Base-by-base conservation (phyloP, 164 flowering plant genomes). In the Sedum album region DNA sequence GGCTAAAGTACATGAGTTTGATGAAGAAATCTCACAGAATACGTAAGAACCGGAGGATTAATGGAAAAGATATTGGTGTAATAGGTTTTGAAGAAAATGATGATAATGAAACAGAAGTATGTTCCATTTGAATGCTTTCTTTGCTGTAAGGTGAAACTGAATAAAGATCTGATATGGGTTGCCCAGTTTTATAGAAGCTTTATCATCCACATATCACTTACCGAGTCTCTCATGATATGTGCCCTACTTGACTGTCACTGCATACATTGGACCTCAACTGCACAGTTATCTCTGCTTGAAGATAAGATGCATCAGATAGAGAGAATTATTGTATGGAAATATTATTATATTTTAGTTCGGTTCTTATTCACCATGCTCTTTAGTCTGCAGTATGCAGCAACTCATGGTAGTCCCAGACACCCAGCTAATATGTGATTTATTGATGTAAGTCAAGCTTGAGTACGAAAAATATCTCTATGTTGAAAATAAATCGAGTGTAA, bases 271-370 rank as follows among this genome's bases (percentile, higher is more conserved):
- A 91, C 93, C 41, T 89, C 97, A 69, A 95, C 96, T 60, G 86
- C 93, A 65, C 98, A 91, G 76, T 67, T 94, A 51, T 89, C 97
- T 10, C 77, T 94, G 77, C 98, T 94, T 57, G 98, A 94, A 83
- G 96, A 91, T 77, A 96, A 94, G 78, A 91, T 94, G 98, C 93
- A 97, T 42, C 82, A 93, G 68, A 87, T 88, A 30, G 98, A 94
- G 83, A 82, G 91, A 88, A 89, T 94, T 65, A 91, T 86, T 84
- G 98, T 94, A 85, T 82, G 94, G 46, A 8, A 65, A 33, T 42
- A 33, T 33, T 21, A 20, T 15, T 35, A 65, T 11, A 26, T 65
- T 6, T 41, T 18, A n/a, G 2, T 1, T 26, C 11, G 31, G 20
- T 28, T 57, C 33, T 10, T 28, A 11, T 11, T 11, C 33, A 7